Evolutionary conservation across 257 asterid species (phyloP).

Genomic region (Jacaranda mimosifolia): DNA sequence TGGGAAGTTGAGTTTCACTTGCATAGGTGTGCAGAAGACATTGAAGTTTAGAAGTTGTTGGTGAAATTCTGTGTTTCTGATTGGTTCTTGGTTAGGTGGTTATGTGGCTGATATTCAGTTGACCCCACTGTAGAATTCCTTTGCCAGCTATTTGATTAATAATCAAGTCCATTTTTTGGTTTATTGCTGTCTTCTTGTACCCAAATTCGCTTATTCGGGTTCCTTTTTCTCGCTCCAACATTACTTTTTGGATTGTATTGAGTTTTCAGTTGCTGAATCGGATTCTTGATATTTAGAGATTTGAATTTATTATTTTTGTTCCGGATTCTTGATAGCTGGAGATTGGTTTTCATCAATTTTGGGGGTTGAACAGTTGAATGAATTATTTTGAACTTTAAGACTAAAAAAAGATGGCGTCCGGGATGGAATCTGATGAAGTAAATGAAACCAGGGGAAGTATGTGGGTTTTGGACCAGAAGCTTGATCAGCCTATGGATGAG

Average conservation of each 20-base stretch:
- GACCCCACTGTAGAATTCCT: constrained; percentile 35
- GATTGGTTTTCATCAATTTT: constrained; percentile 4
- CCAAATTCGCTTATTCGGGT: not conserved
- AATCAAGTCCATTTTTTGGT: constrained; percentile 1
- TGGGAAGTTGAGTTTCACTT: not conserved
- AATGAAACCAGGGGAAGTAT: constrained; percentile 63
- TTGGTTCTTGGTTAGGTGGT: not conserved
- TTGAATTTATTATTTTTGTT: not conserved
- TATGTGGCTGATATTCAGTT: constrained; percentile 41
- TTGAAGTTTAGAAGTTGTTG: not conserved
- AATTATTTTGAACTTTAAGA: not conserved
- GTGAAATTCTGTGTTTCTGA: not conserved
- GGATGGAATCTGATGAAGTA: constrained; percentile 56
- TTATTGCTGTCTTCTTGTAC: not conserved
- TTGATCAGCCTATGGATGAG: constrained; percentile 93
- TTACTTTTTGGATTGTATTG: constrained; percentile 3
- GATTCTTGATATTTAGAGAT: constrained; percentile 18
- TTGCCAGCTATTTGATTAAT: constrained; percentile 25
- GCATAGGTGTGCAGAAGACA: not conserved
- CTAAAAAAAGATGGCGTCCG: constrained; percentile 41
- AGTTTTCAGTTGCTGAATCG: constrained; percentile 13
- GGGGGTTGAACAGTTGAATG: constrained; percentile 4
- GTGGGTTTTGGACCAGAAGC: constrained; percentile 81
- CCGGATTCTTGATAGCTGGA: not conserved
- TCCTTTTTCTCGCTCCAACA: not conserved